phyloP scores from a whole-genome alignment of 2,329 filamentous ascomycete genomes.

The Trichoderma koningiopsis region DNA sequence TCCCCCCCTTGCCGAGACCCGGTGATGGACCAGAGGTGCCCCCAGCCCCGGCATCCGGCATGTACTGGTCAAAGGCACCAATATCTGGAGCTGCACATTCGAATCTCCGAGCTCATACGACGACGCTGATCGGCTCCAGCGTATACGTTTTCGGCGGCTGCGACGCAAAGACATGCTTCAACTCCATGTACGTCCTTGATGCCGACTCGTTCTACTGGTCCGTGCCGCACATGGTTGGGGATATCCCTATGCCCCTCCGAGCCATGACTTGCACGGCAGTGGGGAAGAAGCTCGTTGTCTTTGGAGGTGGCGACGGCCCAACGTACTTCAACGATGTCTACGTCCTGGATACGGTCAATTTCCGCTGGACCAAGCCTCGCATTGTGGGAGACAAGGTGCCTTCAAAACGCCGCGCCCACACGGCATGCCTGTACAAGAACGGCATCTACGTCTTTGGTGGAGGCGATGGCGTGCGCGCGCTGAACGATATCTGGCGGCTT shows the following conservation, averaged over 20 bases:
- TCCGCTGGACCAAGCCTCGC: slow-evolving; percentile 64
- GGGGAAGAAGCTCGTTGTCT: slow-evolving; percentile 69
- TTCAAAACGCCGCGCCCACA: slow-evolving; percentile 66
- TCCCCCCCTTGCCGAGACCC: slow-evolving; percentile 60
- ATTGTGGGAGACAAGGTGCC: slow-evolving; percentile 61
- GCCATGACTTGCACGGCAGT: slow-evolving; percentile 74
- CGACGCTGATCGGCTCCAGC: slow-evolving; percentile 66
- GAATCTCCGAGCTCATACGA: slow-evolving; percentile 66
- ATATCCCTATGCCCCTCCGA: slow-evolving; percentile 64
- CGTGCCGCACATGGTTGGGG: slow-evolving; percentile 63
- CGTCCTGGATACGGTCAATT: slow-evolving; percentile 70
- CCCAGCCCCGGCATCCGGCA: slow-evolving; percentile 66
- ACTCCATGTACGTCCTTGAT: slow-evolving; percentile 69
- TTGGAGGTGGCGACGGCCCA: slow-evolving; percentile 70
- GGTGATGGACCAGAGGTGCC: slow-evolving; percentile 61
- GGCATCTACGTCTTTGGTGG: slow-evolving; percentile 74
- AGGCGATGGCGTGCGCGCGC: slow-evolving; percentile 68
- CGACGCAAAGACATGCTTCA: slow-evolving; percentile 67
- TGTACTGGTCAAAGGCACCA: slow-evolving; percentile 71
- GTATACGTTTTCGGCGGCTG: slow-evolving; percentile 71
- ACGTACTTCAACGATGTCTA: slow-evolving; percentile 74
- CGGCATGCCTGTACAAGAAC: slow-evolving; percentile 71
- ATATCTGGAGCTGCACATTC: slow-evolving; percentile 65
- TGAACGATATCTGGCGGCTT: slow-evolving; percentile 73
- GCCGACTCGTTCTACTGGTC: slow-evolving; percentile 72